Evolutionary conservation across 805 yeast genomes (phyloP), one percentile per base, ranked within the genome.

Genomic region (Schwanniomyces pseudopolymorphus): DNA sequence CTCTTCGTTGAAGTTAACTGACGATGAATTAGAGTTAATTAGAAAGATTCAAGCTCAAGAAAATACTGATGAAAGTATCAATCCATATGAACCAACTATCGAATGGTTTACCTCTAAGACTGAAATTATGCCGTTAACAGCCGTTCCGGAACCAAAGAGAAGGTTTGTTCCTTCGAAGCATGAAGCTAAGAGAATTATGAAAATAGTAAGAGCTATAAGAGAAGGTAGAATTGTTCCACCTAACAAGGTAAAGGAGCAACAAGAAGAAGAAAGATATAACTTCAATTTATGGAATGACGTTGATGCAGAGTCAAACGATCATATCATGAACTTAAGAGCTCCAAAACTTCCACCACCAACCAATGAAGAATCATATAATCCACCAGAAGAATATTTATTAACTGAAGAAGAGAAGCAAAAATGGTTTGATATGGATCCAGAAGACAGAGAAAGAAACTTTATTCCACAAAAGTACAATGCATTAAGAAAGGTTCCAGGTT

Each of bases 321-420:
- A 91, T 66, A 74, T 89, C 40, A 90, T 90, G 96, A 89, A 82
- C 52, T 74, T 92, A 57, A 82, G 96, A 62, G 99, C 99, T 13
- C 99, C 99, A 33, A 92, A 94, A 66, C 57, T 89, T 57, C 83
- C 96, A 13, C 98, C 97, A 28, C 99, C 99, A 47, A 89, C 97
- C 0, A 83, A 94, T 62, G 99, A 92, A 55, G 97, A 92, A 72
- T 84, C 94, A 58, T 94, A 94, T 67, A 94, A 94, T 63, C 99
- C 99, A 31, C 99, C 99, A 4, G 96, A 79, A 60, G 99, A 94
- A 73, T 94, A 94, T 60, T 70, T 94, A 54, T 70, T 89, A 50
- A 83, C 83, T 11, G 87, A 82, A 40, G 92, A 89, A 59, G 98
- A 92, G 63, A 73, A 70, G 53, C 75, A 83, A 54, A 73, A 78